Evolutionary conservation across 352 stramenopile species (phyloP).

Genomic region (Hyaloperonospora arabidopsidis): DNA sequence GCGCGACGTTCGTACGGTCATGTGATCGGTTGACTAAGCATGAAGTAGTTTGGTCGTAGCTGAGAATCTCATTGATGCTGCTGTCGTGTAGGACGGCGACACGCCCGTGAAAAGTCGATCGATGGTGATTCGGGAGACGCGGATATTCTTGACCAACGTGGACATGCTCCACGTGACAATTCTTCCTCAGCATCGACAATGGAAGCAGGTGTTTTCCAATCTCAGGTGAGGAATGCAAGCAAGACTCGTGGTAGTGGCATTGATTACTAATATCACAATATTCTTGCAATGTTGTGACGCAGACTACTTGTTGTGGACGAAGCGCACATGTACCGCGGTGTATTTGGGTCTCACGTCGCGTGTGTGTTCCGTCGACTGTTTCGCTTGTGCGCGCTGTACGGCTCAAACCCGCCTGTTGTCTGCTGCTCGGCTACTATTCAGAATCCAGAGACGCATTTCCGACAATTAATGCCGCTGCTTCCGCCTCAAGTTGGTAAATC

Average conservation of each 20-base stretch:
- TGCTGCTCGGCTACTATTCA: constrained; percentile 94
- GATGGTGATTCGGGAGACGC: constrained; percentile 73
- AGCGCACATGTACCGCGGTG: constrained; percentile 92
- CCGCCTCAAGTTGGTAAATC: constrained; percentile 14
- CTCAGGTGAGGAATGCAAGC: constrained; percentile 60
- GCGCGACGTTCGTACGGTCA: constrained; percentile 51
- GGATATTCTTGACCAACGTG: constrained; percentile 98
- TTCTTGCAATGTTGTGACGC: constrained; percentile 1
- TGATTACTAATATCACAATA: too few species aligned
- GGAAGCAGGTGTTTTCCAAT: constrained; percentile 81
- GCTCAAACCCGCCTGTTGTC: constrained; percentile 84
- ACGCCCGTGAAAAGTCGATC: constrained; percentile 86
- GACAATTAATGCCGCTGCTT: constrained; percentile 75
- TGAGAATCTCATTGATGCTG: background rate
- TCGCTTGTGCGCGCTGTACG: constrained; percentile 80
- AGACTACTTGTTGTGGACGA: constrained; percentile 77
- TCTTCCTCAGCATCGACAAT: constrained; percentile 88
- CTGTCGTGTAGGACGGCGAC: constrained; percentile 87
- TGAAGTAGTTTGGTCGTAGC: too few species aligned
- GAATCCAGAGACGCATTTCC: constrained; percentile 90
- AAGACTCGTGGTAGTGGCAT: too few species aligned
- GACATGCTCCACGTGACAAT: constrained; percentile 98
- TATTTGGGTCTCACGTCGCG: constrained; percentile 80
- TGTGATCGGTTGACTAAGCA: background rate
- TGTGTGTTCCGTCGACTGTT: constrained; percentile 87